Percentiles rank a stretch among this genome's conserved stretches.
phyloP scores from a whole-genome alignment of 345 rosid genomes.

The Microthlaspi erraticum region DNA sequence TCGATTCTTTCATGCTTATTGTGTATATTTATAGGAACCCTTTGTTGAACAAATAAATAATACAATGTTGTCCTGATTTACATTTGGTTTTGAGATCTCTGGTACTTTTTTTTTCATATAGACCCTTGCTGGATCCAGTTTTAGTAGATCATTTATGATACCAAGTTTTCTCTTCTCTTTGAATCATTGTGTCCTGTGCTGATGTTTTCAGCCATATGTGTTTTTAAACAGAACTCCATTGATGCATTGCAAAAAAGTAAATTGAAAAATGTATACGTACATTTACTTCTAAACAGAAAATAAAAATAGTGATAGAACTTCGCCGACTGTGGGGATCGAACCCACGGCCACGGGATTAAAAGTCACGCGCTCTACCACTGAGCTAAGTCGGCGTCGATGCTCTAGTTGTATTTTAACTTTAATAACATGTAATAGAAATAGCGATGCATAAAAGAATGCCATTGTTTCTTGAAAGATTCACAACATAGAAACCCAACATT shows the following conservation, averaged over 20 bases:
- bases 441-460: too few species aligned
- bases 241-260: background rate
- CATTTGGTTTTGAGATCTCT: conserved; percentile 9
- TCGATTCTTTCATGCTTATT: conserved; percentile 24
- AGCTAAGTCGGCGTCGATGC: conserved; percentile 26
- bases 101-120: background rate
- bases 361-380: background rate
- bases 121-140: too few species aligned
- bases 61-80: conserved; percentile 8
- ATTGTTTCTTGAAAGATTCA: conserved; percentile 5
- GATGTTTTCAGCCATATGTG: background rate
- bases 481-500: conserved; percentile 13
- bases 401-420: background rate
- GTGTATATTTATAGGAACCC: conserved; percentile 19
- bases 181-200: too few species aligned
- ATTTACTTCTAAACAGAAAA: background rate
- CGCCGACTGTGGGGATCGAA: conserved; percentile 36
- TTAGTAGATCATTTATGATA: too few species aligned
- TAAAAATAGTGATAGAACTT: background rate
- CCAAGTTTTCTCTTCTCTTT: background rate
- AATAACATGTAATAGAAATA: too few species aligned
- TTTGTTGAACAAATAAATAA: conserved; percentile 25
- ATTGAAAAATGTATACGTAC: background rate
- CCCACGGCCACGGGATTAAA: background rate
- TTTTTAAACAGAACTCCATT: background rate